Evolutionary conservation across 306 rosid genomes (phyloP), one percentile per base, ranked within the genome.

Genomic region (Fragaria iinumae): DNA sequence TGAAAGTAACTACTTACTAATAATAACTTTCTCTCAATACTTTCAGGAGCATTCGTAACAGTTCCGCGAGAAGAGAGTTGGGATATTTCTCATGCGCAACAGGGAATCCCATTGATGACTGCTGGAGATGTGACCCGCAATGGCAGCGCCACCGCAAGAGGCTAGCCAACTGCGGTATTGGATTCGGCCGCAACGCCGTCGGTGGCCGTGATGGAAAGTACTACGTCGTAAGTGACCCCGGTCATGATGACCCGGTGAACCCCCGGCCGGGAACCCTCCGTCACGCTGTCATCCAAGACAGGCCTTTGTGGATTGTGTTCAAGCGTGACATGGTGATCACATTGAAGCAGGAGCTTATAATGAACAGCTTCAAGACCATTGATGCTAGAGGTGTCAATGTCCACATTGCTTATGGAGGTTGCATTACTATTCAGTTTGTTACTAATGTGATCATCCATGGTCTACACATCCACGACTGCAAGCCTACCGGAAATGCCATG

Each of bases 361-460:
- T 95, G 99, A 95, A 95, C 84, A 95, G 99, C 86, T 95, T 95
- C 67, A 95, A 95, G 91, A 95, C 99, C 70, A 88, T 95, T 18
- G 99, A 95, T 55, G 99, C 77, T 1, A 91, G 99, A 9, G 99
- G 99, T 12, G 88, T 55, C 10, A 92, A 88, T 59, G 99, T 95
- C 21, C 99, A 95, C 80, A 91, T 95, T 73, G 99, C 99, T 2
- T 77, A 86, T 48, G 99, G 99, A 4, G 99, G 84, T 4, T 92
- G 99, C 79, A 92, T 95, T 43, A 95, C 99, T 0, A 79, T 95
- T 73, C 99, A 95, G 75, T 95, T 44, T 75, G n/a, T 92, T 32
- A 91, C 99, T 21, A 95, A 95, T 49, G 87, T 95, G 23, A 92
- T 95, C 78, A 92, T 95, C 72, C 99, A 95, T 41, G 99, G 99